These are phyloP conservation scores for Saccharomyces uvarum DNA, from an alignment of 1,139 yeast genomes.

Conservation along the genomic window DNA sequence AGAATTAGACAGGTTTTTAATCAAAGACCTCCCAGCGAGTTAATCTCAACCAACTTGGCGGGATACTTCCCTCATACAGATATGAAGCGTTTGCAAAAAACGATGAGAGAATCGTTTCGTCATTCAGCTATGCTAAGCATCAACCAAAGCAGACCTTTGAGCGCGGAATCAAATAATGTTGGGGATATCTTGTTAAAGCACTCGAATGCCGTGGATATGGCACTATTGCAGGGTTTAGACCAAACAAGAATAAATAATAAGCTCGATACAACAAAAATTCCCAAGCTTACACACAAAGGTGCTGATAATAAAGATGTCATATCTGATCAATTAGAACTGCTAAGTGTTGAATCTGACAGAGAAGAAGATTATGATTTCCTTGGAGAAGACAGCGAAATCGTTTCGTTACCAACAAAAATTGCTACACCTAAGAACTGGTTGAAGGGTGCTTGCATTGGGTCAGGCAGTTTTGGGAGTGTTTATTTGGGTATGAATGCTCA, in stretches of 20 bases:
- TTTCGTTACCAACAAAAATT: slow-evolving; percentile 31
- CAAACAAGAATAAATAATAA: neutral
- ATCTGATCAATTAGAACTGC: neutral
- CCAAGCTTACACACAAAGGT: neutral
- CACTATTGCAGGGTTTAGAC: slow-evolving; percentile 32
- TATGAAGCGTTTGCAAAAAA: slow-evolving; percentile 63
- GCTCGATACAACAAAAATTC: neutral
- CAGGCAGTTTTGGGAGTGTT: slow-evolving; percentile 92
- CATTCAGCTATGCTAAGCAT: slow-evolving; percentile 55
- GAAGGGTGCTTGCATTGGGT: slow-evolving; percentile 86
- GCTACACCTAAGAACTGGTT: slow-evolving; percentile 69
- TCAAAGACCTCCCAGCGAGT: slow-evolving; percentile 88
- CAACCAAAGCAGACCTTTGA: slow-evolving; percentile 15
- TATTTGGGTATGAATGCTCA: slow-evolving; percentile 85
- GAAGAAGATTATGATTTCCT: slow-evolving; percentile 23
- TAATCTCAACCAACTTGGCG: slow-evolving; percentile 80
- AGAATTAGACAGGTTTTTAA: slow-evolving; percentile 58
- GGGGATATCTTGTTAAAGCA: slow-evolving; percentile 63
- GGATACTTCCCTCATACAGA: slow-evolving; percentile 89
- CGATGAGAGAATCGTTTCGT: slow-evolving; percentile 76
- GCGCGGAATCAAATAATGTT: slow-evolving; percentile 34
- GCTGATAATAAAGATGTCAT: neutral
- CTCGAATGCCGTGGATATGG: slow-evolving; percentile 53
- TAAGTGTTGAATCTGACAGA: slow-evolving; percentile 3
- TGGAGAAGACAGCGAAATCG: slow-evolving; percentile 24